Percentiles rank a stretch among this genome's conserved stretches.
These are phyloP conservation scores for Arbutus unedo DNA, from an alignment of 148 eudicot genomes.

Conservation along the genomic window DNA sequence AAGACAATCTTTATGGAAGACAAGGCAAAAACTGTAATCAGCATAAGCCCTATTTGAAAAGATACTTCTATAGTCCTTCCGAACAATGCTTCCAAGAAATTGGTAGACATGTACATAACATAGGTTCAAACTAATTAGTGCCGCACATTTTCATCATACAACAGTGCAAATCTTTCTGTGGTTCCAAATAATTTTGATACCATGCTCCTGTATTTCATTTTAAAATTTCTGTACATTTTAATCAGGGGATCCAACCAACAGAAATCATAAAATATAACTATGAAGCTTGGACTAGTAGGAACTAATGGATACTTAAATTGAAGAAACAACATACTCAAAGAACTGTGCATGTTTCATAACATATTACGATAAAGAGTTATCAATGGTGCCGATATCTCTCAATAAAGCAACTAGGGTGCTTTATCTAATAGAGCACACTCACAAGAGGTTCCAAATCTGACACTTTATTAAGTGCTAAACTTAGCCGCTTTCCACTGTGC, in stretches of 20 bases:
- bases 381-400: not conserved
- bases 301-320: not conserved
- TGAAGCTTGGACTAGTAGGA: not conserved
- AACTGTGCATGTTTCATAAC: slow-evolving; percentile 16
- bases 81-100: slow-evolving; percentile 1
- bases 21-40: not conserved
- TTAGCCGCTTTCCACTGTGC: not conserved
- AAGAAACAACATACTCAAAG: not conserved
- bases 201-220: not conserved
- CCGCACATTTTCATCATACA: not conserved
- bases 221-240: not conserved
- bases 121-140: not conserved
- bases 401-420: not conserved
- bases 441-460: not conserved
- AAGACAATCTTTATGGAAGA: no score
- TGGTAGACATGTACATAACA: not conserved
- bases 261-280: not conserved
- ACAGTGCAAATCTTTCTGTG: not conserved
- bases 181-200: not conserved
- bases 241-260: not conserved
- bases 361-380: not conserved
- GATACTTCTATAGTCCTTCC: not conserved
- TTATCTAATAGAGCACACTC: not conserved
- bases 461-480: not conserved
- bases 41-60: not conserved